Percentiles rank a stretch among this genome's conserved stretches.
Conservation (phyloP, 2,329 filamentous ascomycete genomes). For the Exophiala oligosperma region DNA sequence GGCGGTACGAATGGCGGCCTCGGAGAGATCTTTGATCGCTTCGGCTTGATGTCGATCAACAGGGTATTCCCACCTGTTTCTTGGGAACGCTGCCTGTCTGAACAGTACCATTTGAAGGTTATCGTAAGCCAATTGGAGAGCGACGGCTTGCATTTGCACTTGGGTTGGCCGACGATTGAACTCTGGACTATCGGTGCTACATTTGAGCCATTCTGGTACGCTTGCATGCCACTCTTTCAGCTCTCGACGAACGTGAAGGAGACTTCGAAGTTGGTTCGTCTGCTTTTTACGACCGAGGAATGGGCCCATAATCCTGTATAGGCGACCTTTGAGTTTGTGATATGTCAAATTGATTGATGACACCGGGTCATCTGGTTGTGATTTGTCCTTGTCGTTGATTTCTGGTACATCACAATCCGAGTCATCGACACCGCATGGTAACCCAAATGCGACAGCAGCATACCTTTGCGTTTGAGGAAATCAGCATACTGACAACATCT, state of each 20-base stretch:
- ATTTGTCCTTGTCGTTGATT: not conserved
- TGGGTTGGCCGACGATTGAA: not conserved
- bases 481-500: not conserved
- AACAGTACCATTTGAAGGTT: conserved; percentile 9
- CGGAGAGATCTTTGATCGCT: not conserved
- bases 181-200: too few species aligned
- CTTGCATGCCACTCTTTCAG: not conserved
- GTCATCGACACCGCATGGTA: conserved; percentile 7
- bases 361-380: not conserved
- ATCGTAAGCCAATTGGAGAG: conserved; percentile 7
- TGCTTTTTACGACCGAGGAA: conserved; percentile 10
- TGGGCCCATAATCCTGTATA: conserved; percentile 8
- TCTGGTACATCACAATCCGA: conserved; percentile 9
- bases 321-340: conserved; percentile 5
- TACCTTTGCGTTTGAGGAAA: not conserved
- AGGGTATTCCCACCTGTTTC: not conserved
- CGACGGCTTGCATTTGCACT: conserved; percentile 2
- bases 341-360: conserved; percentile 1
- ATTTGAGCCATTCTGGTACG: not conserved
- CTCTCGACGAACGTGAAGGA: not conserved
- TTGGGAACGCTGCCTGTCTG: conserved; percentile 4
- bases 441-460: conserved; percentile 6
- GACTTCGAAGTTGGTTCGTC: not conserved
- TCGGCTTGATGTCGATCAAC: too few species aligned
- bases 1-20: conserved; percentile 6